Base-by-base conservation (phyloP, 164 flowering plant genomes). In the Vitis cinerea region DNA sequence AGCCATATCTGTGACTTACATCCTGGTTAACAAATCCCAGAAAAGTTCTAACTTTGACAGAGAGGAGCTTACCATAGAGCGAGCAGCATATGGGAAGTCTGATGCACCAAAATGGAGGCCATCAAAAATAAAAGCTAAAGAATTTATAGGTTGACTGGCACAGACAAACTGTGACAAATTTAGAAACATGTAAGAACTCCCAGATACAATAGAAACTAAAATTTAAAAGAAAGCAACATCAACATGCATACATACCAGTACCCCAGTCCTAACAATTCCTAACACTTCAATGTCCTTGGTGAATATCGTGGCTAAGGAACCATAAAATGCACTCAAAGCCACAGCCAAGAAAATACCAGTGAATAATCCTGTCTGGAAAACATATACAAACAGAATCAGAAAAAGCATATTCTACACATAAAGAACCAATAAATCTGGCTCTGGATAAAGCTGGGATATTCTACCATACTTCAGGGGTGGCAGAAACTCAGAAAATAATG, bases 31-130 rank as follows among this genome's bases (percentile, higher is more conserved):
- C 17, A 57, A 9, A 57, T 57, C 60, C 59, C 9, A 15, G 27
- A 9, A 57, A 57, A 6, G 19, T 13, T 16, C 19, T 2, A 48
- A 8, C n/a, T 16, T 57, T 44, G 13, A 48, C 9, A 9, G 27
- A 3, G 29, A 54, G 8, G 19, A 61, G 64, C 75, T 74, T 79
- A 93, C 98, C 97, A 91, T 91, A 16, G 98, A 84, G 55, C 71
- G 70, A 71, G 96, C 94, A 1, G 97, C 90, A 81, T 91, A 96
- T 52, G 84, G 78, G 66, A 96, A 96, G 75, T 96, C 97, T 10
- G 97, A 91, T 72, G 89, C 88, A 68, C 99, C 99, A 79, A 80
- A 96, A 71, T 90, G 96, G 64, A 96, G 95, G 37, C 99, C 98
- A 75, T 96, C 98, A 73, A 85, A 88, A 69, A 93, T 83, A 75